phyloP scores from a whole-genome alignment of 108 stramenopile genomes.

The Skeletonema marinoi region DNA sequence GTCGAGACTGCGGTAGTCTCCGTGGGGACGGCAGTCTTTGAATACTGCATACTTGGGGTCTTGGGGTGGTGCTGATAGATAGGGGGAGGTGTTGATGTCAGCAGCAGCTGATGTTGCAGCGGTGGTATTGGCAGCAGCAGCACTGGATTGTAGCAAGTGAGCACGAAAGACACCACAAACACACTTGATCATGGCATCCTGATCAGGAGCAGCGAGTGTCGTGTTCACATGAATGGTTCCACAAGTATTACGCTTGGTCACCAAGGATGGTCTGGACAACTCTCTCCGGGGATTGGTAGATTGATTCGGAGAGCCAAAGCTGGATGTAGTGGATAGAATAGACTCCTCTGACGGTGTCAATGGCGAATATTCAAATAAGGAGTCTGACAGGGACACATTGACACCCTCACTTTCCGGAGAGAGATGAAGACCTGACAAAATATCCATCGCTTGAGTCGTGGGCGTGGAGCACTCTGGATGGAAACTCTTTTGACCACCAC shows the following conservation, averaged over 20 bases:
- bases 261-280: slow-evolving; percentile 40
- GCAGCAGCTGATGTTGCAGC: neutral
- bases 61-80: neutral
- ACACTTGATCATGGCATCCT: slow-evolving; percentile 95
- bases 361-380: slow-evolving; percentile 3
- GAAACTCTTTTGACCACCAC: neutral
- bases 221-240: slow-evolving; percentile 85
- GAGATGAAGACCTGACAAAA: slow-evolving; percentile 30
- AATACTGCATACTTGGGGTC: slow-evolving; percentile 6
- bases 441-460: slow-evolving; percentile 21
- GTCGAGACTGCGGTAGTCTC: slow-evolving; percentile 23
- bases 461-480: neutral
- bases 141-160: slow-evolving; percentile 72
- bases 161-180: slow-evolving; percentile 91
- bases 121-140: neutral
- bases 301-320: neutral
- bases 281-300: slow-evolving; percentile 1
- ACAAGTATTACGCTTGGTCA: slow-evolving; percentile 84
- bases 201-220: slow-evolving; percentile 93
- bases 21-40: slow-evolving; percentile 30
- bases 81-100: neutral
- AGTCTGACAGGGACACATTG: slow-evolving; percentile 10
- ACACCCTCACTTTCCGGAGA: slow-evolving; percentile 35
- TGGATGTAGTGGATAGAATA: neutral
- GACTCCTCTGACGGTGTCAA: slow-evolving; percentile 20